Base-by-base conservation (phyloP, 805 yeast genomes). In the Candida dajiaensis region DNA sequence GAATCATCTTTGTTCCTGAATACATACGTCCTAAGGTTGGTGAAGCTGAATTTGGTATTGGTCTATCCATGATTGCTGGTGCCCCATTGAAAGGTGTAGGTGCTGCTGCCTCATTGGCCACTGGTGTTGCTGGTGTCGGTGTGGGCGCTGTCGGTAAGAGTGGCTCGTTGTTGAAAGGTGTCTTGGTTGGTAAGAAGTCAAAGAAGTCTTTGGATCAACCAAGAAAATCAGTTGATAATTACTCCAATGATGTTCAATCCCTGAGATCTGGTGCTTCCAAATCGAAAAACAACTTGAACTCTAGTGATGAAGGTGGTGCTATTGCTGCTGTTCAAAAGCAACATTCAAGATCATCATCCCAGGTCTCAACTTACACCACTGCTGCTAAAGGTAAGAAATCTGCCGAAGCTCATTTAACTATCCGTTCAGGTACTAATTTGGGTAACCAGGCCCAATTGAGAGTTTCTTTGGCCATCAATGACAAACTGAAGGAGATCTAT, bases 11-110 rank as follows among this genome's bases (percentile, higher is more conserved):
- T 65, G 61, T 58, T 39, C 89, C 92, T 19, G 78, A 80, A 55
- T 86, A 84, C 61, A 65, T 80, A 41, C 77, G 85, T 62, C 88
- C 92, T n/a, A 65, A 67, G 42, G 62, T 83, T 39, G 69, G 65
- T 8, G 50, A 65, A n/a, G 52, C 59, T 41, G 75, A 75, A 16
- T 67, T 70, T 46, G 77, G 74, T 19, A 56, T 68, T 43, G 70
- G 66, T 31, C 57, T 76, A 23, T 62, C 65, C 19, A 67, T 66
- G 20, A 55, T 74, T 22, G 64, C 76, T 10, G 73, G 70, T 31
- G 72, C 65, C 19, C 80, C 83, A 26, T 58, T 77, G 46, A 75
- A 73, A 56, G 69, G 72, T 25, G 75, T 73, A 39, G 69, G 66
- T 12, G 69, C 62, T 43, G 74, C 69, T 28, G 69, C 66, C 19